Percentiles rank a stretch among this genome's conserved stretches.
These are phyloP conservation scores for Cicer arietinum DNA, from an alignment of 306 rosid species.

Conservation along the genomic window DNA sequence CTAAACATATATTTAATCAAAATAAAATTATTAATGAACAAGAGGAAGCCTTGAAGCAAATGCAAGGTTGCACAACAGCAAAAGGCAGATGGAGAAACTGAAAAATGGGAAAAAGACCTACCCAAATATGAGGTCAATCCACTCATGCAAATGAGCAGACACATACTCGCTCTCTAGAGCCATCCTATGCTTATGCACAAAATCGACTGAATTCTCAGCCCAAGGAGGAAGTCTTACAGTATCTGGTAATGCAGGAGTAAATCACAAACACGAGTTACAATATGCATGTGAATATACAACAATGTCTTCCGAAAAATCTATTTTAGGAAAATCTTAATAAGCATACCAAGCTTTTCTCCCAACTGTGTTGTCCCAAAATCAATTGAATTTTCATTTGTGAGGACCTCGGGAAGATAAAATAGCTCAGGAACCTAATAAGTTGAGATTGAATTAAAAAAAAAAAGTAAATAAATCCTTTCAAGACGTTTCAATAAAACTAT, in stretches of 20 bases:
- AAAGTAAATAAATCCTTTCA: background rate
- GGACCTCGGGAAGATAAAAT: constrained; percentile 93
- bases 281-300: constrained; percentile 32
- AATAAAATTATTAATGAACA: constrained; percentile 31
- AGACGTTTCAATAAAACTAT: constrained; percentile 39
- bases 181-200: constrained; percentile 92
- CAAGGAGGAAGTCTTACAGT: constrained; percentile 88
- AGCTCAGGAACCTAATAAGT: constrained; percentile 88
- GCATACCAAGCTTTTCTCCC: constrained; percentile 89
- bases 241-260: constrained; percentile 56
- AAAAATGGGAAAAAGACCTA: constrained; percentile 44
- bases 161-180: constrained; percentile 97
- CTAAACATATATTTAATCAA: constrained; percentile 39
- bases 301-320: constrained; percentile 29
- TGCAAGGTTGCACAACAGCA: background rate
- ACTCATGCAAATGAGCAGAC: constrained; percentile 94
- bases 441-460: constrained; percentile 2
- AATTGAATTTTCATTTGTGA: constrained; percentile 88
- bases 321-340: constrained; percentile 43
- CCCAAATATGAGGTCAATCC: constrained; percentile 99
- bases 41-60: constrained; percentile 34
- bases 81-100: constrained; percentile 23
- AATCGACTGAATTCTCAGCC: constrained; percentile 93
- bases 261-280: constrained; percentile 41
- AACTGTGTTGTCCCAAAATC: constrained; percentile 96